Conservation (phyloP, 1,284 basidiomycete genomes). For the Bjerkandera adusta region DNA sequence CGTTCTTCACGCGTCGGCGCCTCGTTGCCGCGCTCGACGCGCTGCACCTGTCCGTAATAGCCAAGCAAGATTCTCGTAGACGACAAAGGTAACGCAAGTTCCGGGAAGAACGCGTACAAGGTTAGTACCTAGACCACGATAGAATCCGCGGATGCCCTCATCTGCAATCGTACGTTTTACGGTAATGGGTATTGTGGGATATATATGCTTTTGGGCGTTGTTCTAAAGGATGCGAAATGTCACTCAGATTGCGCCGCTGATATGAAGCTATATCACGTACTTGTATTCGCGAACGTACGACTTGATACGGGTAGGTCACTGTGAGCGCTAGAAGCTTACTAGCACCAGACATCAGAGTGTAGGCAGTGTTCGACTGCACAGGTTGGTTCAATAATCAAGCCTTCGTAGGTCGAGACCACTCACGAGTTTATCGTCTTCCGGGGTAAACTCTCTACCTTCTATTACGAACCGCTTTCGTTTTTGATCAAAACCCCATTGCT, state of each 20-base stretch:
- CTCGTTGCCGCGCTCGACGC: slow-evolving; percentile 20
- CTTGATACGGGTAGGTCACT: slow-evolving; percentile 96
- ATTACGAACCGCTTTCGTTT: slow-evolving; percentile 61
- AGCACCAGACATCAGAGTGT: slow-evolving; percentile 89
- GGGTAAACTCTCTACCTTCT: slow-evolving; percentile 62
- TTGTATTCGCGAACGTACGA: slow-evolving; percentile 92
- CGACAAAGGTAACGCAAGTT: slow-evolving; percentile 97
- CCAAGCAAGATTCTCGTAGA: slow-evolving; percentile 96
- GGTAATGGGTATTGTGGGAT: slow-evolving; percentile 81
- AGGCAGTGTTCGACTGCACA: slow-evolving; percentile 83
- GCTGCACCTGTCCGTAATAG: slow-evolving; percentile 63
- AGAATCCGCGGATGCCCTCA: slow-evolving; percentile 88
- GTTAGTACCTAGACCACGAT: slow-evolving; percentile 95
- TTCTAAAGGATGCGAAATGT: slow-evolving; percentile 44
- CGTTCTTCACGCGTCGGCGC: background rate
- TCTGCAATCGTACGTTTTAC: slow-evolving; percentile 78
- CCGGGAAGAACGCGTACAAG: slow-evolving; percentile 95
- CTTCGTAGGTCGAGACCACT: slow-evolving; percentile 25
- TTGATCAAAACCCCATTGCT: slow-evolving; percentile 81
- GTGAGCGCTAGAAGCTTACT: slow-evolving; percentile 88
- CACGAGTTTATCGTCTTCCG: slow-evolving; percentile 83
- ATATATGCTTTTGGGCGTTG: slow-evolving; percentile 58
- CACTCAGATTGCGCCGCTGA: background rate
- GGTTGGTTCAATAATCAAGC: slow-evolving; percentile 1
- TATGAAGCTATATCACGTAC: slow-evolving; percentile 40